Percentiles rank a stretch among this genome's conserved stretches.
These are phyloP conservation scores for Termitomyces sp. DNA, from an alignment of 768 basidiomycete species.

Conservation along the genomic window DNA sequence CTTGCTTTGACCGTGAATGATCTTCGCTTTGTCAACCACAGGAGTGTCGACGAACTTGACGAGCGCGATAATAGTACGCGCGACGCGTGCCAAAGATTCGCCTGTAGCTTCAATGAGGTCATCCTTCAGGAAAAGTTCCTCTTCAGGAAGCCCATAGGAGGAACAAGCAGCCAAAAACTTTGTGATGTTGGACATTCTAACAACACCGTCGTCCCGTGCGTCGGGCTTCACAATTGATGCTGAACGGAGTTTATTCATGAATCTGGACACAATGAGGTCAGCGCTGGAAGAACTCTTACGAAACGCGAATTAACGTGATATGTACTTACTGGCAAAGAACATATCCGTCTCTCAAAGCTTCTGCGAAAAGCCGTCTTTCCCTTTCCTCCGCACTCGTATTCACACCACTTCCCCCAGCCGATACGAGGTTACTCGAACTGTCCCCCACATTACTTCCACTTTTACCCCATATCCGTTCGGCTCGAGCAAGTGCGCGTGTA, in stretches of 20 bases:
- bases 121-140: slow-evolving; percentile 65
- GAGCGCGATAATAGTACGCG: slow-evolving; percentile 67
- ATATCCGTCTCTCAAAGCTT: slow-evolving; percentile 80
- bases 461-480: slow-evolving; percentile 78
- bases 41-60: slow-evolving; percentile 59
- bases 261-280: slow-evolving; percentile 35
- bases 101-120: slow-evolving; percentile 61
- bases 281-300: neutral
- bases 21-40: slow-evolving; percentile 40
- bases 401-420: slow-evolving; percentile 28
- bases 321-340: slow-evolving; percentile 84
- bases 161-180: slow-evolving; percentile 77
- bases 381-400: slow-evolving; percentile 66
- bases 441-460: slow-evolving; percentile 39
- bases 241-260: slow-evolving; percentile 75
- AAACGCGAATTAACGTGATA: slow-evolving; percentile 4
- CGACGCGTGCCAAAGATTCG: slow-evolving; percentile 68
- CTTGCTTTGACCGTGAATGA: slow-evolving; percentile 38
- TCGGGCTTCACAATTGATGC: slow-evolving; percentile 60
- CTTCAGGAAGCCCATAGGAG: slow-evolving; percentile 56
- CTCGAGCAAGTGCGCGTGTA: slow-evolving; percentile 52
- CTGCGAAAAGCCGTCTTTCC: slow-evolving; percentile 69
- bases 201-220: slow-evolving; percentile 61
- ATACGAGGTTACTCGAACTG: slow-evolving; percentile 38
- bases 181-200: slow-evolving; percentile 67